Base-by-base conservation (phyloP, 2,329 filamentous ascomycete genomes). In the Ophiostoma populinum region DNA sequence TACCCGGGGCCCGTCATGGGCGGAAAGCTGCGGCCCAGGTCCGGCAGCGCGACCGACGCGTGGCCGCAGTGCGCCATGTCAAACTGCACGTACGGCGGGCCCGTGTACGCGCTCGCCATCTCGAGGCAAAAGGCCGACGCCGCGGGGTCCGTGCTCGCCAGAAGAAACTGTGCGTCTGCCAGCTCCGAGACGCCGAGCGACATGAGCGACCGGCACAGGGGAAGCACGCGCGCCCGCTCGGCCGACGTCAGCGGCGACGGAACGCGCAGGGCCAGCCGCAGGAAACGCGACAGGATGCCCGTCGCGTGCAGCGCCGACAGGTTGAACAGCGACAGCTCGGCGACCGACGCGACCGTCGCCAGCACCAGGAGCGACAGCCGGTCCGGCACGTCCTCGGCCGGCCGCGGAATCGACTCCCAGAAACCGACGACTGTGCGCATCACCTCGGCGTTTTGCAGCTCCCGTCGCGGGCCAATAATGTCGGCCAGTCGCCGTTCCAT, bases 71-170 rank as follows among this genome's bases (percentile, higher is more conserved):
- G 59, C 1, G 85, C 90, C 16, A 98, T 63, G 51, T 98, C 90
- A 54, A 98, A 95, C 46, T 95, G 85, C 45, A 98, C 79, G 52
- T 81, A 86, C 0, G 86, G 72, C 6, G 90, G 83, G 11, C 74
- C 70, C 43, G 77, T 75, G 40, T 87, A 83, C 32, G 65, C 65
- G 42, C 75, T 73, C 44, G 92, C 70, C 51, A 80, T 77, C 35
- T 74, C 67, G 15, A 92, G 61, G 42, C 65, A 70, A 48, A 92
- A 90, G 33, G 77, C 69, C 10, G 80, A 66, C 1, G 69, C 63
- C 32, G 59, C 57, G 6, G 63, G 46, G 2, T 67, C 64, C 7
- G 65, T 55, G 19, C 59, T 62, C 10, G 64, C 61, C 24, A 76
- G 53, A 20, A 98, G 63, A 41, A 77, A 74, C 47, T 86, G 76